Evolutionary conservation across 1,284 basidiomycete species (phyloP).

Genomic region (Ustilago shanxiensis): DNA sequence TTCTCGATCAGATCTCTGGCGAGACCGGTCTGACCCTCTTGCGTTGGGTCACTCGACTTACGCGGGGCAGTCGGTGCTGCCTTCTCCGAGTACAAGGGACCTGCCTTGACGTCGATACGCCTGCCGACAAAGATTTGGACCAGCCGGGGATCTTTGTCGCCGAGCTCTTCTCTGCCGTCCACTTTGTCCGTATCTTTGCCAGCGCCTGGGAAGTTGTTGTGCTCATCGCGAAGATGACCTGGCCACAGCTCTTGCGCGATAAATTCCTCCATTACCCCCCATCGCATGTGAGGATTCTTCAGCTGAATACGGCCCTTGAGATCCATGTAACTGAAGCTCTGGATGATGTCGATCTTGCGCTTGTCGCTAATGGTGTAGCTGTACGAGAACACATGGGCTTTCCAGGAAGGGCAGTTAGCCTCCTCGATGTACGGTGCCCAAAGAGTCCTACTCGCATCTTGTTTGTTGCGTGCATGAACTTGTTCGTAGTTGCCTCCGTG

Average conservation of each 20-base stretch:
- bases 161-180: constrained; percentile 46
- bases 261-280: constrained; percentile 93
- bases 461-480: constrained; percentile 58
- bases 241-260: constrained; percentile 46
- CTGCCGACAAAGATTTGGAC: constrained; percentile 62
- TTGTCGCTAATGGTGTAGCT: constrained; percentile 57
- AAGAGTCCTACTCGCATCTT: constrained; percentile 16
- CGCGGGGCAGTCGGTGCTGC: constrained; percentile 18
- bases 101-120: constrained; percentile 38
- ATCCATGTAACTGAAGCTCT: constrained; percentile 86
- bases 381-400: constrained; percentile 61
- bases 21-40: constrained; percentile 48
- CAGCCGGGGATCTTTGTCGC: constrained; percentile 55
- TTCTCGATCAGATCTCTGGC: constrained; percentile 68
- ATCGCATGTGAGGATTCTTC: constrained; percentile 81
- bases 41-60: constrained; percentile 50
- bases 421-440: constrained; percentile 36
- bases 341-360: constrained; percentile 74
- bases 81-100: constrained; percentile 27
- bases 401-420: constrained; percentile 54
- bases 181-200: constrained; percentile 30
- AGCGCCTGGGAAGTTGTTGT: constrained; percentile 43
- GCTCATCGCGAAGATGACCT: constrained; percentile 34
- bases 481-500: constrained; percentile 59
- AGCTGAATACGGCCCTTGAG: constrained; percentile 86